Evolutionary conservation across 306 rosid genomes (phyloP).

Genomic region (Glycine soja): DNA sequence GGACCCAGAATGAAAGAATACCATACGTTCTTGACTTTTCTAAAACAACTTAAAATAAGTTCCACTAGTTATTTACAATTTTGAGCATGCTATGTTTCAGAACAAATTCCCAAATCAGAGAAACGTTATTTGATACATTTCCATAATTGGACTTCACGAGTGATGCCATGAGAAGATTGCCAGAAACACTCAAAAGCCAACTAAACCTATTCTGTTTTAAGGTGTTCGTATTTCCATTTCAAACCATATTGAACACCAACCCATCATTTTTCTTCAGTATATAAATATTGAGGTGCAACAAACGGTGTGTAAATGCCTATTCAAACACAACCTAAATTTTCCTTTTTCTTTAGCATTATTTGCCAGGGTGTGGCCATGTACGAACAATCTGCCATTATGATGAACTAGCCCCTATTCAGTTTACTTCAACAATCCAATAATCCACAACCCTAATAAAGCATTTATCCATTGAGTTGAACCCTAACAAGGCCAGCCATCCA

Average conservation of each 20-base stretch:
- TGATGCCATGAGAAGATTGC: slow-evolving; percentile 1
- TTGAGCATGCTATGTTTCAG: no score
- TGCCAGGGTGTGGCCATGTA: background rate
- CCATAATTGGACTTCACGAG: slow-evolving; percentile 13
- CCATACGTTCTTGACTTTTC: no score
- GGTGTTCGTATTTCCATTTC: no score
- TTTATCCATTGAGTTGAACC: background rate
- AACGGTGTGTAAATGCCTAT: no score
- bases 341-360: background rate
- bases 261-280: no score
- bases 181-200: background rate
- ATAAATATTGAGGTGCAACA: no score
- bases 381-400: background rate
- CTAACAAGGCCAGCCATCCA: slow-evolving; percentile 7
- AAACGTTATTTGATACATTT: background rate
- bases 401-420: slow-evolving; percentile 21
- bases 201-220: background rate
- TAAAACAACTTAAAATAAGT: no score
- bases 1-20: background rate
- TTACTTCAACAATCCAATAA: slow-evolving; percentile 25
- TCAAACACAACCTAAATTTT: background rate
- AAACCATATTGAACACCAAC: no score
- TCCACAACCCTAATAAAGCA: slow-evolving; percentile 19
- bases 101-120: background rate
- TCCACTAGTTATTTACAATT: no score